Percentiles rank a stretch among this genome's conserved stretches.
Conservation (phyloP, 2,329 filamentous ascomycete species). For the Aspergillus brasiliensis region DNA sequence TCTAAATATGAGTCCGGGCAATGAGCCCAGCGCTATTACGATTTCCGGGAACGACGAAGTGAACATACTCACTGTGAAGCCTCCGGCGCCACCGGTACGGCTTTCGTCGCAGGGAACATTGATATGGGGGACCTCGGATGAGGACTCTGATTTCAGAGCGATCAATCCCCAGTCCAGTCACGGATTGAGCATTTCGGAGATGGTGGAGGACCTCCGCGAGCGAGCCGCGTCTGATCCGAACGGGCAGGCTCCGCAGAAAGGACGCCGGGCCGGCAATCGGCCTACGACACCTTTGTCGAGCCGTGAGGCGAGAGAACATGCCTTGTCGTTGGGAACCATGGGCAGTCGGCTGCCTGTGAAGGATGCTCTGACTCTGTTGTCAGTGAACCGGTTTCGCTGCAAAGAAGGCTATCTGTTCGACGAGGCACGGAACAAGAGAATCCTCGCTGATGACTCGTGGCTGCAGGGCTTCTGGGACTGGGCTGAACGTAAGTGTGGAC, state of each 20-base stretch:
- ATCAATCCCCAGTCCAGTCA: constrained; percentile 34
- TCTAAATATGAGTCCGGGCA: constrained; percentile 50
- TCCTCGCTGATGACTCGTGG: constrained; percentile 58
- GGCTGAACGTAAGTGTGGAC: constrained; percentile 50
- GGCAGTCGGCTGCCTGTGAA: constrained; percentile 35
- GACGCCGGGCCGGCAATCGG: neutral
- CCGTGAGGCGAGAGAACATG: constrained; percentile 41
- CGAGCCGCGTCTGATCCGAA: constrained; percentile 23
- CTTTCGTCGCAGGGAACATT: constrained; percentile 42
- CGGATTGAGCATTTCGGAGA: constrained; percentile 31
- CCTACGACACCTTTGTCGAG: constrained; percentile 35
- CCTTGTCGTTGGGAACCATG: constrained; percentile 32
- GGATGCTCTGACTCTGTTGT: constrained; percentile 45
- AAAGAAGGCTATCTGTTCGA: constrained; percentile 58
- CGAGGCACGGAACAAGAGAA: constrained; percentile 55
- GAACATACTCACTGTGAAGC: constrained; percentile 51
- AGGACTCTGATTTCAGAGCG: constrained; percentile 32
- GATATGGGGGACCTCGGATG: constrained; percentile 32
- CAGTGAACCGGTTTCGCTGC: constrained; percentile 52
- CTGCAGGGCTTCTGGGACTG: constrained; percentile 63
- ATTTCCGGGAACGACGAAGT: constrained; percentile 56
- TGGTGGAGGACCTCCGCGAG: constrained; percentile 33
- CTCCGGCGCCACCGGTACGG: constrained; percentile 40
- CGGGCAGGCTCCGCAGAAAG: constrained; percentile 8
- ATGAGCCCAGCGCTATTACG: constrained; percentile 56